These are phyloP conservation scores for Pharus latifolius DNA, from an alignment of 176 grass and related monocot species.

Conservation along the genomic window DNA sequence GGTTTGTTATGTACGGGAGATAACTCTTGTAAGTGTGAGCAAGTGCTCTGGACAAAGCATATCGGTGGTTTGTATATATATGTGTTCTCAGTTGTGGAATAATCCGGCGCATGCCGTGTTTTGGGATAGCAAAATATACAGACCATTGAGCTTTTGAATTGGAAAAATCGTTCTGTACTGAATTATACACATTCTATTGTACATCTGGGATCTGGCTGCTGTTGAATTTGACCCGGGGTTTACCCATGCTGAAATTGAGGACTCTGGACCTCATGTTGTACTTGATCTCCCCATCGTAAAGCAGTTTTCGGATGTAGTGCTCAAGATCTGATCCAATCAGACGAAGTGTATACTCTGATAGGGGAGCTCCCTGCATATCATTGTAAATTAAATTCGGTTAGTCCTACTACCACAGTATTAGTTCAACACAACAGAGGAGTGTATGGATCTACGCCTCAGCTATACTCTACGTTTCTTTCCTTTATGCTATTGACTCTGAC, in stretches of 20 bases:
- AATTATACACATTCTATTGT: slow-evolving; percentile 1
- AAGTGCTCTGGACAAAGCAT: neutral
- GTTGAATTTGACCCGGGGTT: slow-evolving; percentile 87
- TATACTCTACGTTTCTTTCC: neutral
- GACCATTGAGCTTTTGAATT: neutral
- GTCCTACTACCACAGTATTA: neutral
- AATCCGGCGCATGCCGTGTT: neutral
- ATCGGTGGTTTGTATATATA: neutral
- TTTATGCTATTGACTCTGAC: neutral
- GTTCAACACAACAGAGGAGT: neutral
- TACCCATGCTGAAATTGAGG: slow-evolving; percentile 97
- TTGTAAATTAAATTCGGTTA: neutral
- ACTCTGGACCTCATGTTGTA: slow-evolving; percentile 88
- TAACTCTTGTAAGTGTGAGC: neutral
- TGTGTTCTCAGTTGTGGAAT: neutral
- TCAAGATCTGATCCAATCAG: slow-evolving; percentile 78
- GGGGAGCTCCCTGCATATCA: slow-evolving; percentile 48
- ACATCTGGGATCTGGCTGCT: slow-evolving; percentile 56
- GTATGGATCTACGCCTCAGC: too few species aligned
- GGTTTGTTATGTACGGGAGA: neutral
- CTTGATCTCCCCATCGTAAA: slow-evolving; percentile 81
- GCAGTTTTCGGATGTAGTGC: slow-evolving; percentile 89
- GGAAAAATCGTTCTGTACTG: neutral
- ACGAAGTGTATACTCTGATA: slow-evolving; percentile 86
- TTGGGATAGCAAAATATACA: slow-evolving; percentile 7